A percentile compares a stretch with the other conserved stretches of the same genome.
These are phyloP conservation scores for Ophiognomonia clavigignenti-juglandacearum DNA, from an alignment of 2,329 filamentous ascomycete species.

Conservation along the genomic window DNA sequence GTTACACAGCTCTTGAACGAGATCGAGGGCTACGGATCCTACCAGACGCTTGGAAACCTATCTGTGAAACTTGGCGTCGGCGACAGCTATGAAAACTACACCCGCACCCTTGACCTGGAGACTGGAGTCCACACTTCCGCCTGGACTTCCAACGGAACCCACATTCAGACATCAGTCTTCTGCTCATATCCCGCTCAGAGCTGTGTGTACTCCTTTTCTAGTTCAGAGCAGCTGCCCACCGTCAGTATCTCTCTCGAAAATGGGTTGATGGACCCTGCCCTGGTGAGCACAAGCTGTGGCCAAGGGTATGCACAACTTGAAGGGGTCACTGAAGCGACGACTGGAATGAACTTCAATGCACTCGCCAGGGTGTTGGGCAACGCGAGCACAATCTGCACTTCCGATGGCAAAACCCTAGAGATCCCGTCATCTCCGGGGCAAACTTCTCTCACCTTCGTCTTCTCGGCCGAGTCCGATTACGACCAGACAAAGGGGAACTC, in stretches of 20 bases:
- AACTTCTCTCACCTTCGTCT: constrained; percentile 31
- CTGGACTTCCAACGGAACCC: constrained; percentile 28
- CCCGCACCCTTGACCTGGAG: constrained; percentile 36
- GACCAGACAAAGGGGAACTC: constrained; percentile 43
- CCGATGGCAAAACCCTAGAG: constrained; percentile 21
- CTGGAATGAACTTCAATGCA: constrained; percentile 40
- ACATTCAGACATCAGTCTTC: constrained; percentile 32
- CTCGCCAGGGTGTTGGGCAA: constrained; percentile 26
- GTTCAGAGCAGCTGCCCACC: constrained; percentile 28
- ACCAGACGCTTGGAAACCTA: constrained; percentile 42
- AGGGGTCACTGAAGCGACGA: constrained; percentile 34
- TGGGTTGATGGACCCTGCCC: constrained; percentile 7
- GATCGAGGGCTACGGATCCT: constrained; percentile 37
- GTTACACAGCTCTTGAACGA: constrained; percentile 34
- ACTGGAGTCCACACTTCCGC: constrained; percentile 34
- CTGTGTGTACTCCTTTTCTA: constrained; percentile 19
- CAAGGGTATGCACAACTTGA: constrained; percentile 26
- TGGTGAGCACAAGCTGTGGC: constrained; percentile 28
- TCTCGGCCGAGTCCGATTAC: constrained; percentile 44
- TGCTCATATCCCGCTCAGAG: constrained; percentile 39
- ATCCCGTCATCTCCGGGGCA: constrained; percentile 22
- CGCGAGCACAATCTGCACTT: constrained; percentile 5
- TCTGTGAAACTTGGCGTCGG: constrained; percentile 32
- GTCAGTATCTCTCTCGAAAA: constrained; percentile 40
- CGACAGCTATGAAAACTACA: constrained; percentile 28